phyloP scores from a whole-genome alignment of 768 basidiomycete genomes.

The Lactifluus pinguis region DNA sequence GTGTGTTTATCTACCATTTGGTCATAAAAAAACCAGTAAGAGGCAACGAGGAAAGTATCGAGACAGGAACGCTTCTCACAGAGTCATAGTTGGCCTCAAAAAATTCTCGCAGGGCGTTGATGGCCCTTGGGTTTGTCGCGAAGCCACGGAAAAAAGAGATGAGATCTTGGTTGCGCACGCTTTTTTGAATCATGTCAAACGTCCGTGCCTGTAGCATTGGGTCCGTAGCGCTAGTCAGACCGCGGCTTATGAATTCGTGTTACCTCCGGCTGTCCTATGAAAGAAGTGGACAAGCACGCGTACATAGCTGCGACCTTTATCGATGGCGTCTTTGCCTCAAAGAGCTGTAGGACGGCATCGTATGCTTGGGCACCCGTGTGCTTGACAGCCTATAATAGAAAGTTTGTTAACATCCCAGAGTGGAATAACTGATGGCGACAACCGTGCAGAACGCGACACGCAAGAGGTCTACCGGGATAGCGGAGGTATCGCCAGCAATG shows the following conservation, averaged over 20 bases:
- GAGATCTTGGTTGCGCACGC: constrained; percentile 53
- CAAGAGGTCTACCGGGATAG: constrained; percentile 75
- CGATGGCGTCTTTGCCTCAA: constrained; percentile 65
- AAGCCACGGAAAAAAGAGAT: constrained; percentile 56
- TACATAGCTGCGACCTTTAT: constrained; percentile 65
- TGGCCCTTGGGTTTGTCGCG: constrained; percentile 43
- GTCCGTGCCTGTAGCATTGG: constrained; percentile 49
- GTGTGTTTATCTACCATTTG: constrained; percentile 1
- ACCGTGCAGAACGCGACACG: constrained; percentile 45
- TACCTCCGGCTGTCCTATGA: background rate
- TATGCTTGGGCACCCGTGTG: constrained; percentile 71
- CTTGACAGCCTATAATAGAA: constrained; percentile 47
- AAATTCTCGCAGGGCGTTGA: constrained; percentile 47
- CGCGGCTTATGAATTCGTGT: constrained; percentile 34
- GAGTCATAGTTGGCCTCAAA: constrained; percentile 61
- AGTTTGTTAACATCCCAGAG: background rate
- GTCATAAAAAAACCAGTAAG: background rate
- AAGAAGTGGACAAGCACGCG: constrained; percentile 19
- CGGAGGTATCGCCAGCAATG: constrained; percentile 61
- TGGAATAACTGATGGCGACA: constrained; percentile 17
- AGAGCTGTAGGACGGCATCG: constrained; percentile 58
- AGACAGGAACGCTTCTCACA: constrained; percentile 30
- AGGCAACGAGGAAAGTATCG: background rate
- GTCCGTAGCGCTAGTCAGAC: constrained; percentile 55
- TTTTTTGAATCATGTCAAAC: constrained; percentile 47